phyloP scores from a whole-genome alignment of 2,329 filamentous ascomycete species.

The Xylaria sp. region DNA sequence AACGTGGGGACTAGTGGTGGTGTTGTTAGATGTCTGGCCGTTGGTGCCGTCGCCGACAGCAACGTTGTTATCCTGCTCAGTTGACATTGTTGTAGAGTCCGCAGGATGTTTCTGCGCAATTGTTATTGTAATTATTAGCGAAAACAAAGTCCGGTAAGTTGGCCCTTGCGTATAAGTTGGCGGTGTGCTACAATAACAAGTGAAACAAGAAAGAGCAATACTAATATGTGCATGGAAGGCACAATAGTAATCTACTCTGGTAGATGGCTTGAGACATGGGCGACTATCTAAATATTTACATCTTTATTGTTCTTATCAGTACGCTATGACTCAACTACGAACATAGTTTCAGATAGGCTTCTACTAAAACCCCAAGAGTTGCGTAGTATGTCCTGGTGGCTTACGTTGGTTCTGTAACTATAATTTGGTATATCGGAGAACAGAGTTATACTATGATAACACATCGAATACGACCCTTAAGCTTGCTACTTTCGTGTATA shows the following conservation, averaged over 20 bases:
- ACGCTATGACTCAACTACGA: not conserved
- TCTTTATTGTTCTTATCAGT: not conserved
- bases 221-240: not conserved
- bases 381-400: not conserved
- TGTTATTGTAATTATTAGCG: not conserved
- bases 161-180: not conserved
- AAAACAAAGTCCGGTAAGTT: not conserved
- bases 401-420: not conserved
- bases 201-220: not conserved
- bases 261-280: not conserved
- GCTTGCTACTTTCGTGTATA: not conserved
- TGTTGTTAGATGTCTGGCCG: not conserved
- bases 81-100: not conserved
- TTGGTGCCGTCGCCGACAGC: not conserved
- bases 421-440: not conserved
- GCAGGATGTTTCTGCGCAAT: not conserved
- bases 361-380: not conserved
- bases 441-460: not conserved
- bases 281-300: too few relatives aligned
- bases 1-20: not conserved
- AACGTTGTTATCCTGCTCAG: not conserved
- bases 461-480: not conserved
- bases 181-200: too few relatives aligned
- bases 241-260: not conserved
- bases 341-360: not conserved